Evolutionary conservation across 2,329 filamentous ascomycete genomes (phyloP), one percentile per base, ranked within the genome.

Genomic region (Pseudophaeomoniella oleicola): DNA sequence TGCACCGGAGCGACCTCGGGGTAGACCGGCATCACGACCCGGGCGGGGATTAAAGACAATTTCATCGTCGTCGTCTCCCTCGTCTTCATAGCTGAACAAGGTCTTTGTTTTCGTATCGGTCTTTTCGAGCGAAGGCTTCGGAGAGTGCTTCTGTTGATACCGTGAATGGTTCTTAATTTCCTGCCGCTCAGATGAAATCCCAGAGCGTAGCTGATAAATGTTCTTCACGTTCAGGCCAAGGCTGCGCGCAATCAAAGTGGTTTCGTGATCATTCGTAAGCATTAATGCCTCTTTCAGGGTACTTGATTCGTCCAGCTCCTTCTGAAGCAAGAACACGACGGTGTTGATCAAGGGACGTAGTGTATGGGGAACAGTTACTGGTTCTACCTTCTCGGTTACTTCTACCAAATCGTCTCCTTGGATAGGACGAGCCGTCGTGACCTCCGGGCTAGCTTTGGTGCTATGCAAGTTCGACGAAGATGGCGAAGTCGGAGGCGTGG

Each of bases 31-130:
- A 27, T n/a, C 22, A 12, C 32, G 16, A 9, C 9, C 18, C 4
- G 32, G 32, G 19, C 48, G 37, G 22, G 48, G 48, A 27, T 47
- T 48, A 38, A 66, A 66, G 2, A 66, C 61, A 17, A 66, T 50
- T 39, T 64, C 61, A 43, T 66, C 62, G 39, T 64, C 62, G 15
- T 64, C 62, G 27, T 58, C 64, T 11, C 64, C 61, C n/a, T 59
- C 60, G 22, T 65, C 61, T 40, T 49, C 42, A 33, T 65, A 65
- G 5, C 60, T 59, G 33, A 65, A 54, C 4, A 65, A 46, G 3
- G 60, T 54, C 44, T 63, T 63, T 5, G 59, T 57, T 35, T 64
- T 58, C 3, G 50, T 32, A 19, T 40, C 32, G 37, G 49, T 36
- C 3, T 45, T 43, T 39, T 57, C 37, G 16, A 35, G 10, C 16